phyloP scores from a whole-genome alignment of 2,329 filamentous ascomycete species.

The Aspergillus novoparasiticus region DNA sequence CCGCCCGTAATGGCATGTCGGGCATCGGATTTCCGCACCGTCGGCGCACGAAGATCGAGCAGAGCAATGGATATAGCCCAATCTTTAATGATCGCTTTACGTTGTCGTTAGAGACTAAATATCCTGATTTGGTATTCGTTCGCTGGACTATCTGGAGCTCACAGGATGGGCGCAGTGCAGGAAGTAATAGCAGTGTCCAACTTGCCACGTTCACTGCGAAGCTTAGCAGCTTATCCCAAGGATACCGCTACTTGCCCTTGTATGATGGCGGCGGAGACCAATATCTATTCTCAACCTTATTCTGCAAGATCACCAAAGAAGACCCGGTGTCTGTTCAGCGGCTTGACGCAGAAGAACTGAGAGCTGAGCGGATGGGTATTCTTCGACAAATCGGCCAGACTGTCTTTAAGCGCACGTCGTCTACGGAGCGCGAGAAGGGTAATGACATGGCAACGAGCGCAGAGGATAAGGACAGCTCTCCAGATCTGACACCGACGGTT shows the following conservation, averaged over 20 bases:
- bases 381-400: constrained; percentile 47
- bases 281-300: constrained; percentile 91
- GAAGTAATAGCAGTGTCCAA: constrained; percentile 62
- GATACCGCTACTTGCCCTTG: constrained; percentile 88
- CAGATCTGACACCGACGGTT: constrained; percentile 37
- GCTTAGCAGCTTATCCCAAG: constrained; percentile 82
- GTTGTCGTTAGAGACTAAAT: constrained; percentile 87
- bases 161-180: constrained; percentile 70
- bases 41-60: constrained; percentile 76
- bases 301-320: constrained; percentile 79
- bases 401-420: constrained; percentile 47
- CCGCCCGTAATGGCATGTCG: constrained; percentile 64
- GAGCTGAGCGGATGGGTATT: constrained; percentile 44
- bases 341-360: constrained; percentile 41
- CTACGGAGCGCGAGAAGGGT: constrained; percentile 41
- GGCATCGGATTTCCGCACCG: constrained; percentile 73
- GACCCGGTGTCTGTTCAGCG: constrained; percentile 49
- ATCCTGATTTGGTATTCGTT: constrained; percentile 89
- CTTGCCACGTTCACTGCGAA: constrained; percentile 93
- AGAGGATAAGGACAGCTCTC: constrained; percentile 40
- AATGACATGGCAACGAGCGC: constrained; percentile 30
- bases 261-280: constrained; percentile 87
- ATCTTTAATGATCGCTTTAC: constrained; percentile 78
- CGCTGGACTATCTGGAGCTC: constrained; percentile 91
- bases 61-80: constrained; percentile 92